These are phyloP conservation scores for Hericium erinaceus DNA, from an alignment of 768 basidiomycete species.

Conservation along the genomic window DNA sequence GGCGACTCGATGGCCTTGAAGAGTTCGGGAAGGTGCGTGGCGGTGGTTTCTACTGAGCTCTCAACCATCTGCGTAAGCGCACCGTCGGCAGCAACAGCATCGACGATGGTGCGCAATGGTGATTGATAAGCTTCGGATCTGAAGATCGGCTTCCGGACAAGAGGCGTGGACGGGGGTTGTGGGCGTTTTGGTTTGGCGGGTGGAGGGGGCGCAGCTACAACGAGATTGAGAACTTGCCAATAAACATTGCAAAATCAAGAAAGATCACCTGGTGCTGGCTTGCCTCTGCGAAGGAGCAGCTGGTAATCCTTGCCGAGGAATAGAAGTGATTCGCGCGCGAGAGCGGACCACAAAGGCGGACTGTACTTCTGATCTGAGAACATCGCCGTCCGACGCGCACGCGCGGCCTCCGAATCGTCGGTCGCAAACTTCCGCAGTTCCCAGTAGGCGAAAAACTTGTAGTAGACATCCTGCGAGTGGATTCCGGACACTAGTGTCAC, in stretches of 20 bases:
- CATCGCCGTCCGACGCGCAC: slow-evolving; percentile 40
- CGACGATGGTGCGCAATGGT: slow-evolving; percentile 43
- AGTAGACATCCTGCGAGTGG: slow-evolving; percentile 39
- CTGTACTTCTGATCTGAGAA: slow-evolving; percentile 63
- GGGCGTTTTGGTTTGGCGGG: slow-evolving; percentile 26
- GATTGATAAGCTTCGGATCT: slow-evolving; percentile 31
- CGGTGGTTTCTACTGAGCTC: slow-evolving; percentile 39
- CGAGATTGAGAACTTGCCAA: slow-evolving; percentile 10
- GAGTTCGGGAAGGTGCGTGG: slow-evolving; percentile 39
- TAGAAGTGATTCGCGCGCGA: slow-evolving; percentile 50
- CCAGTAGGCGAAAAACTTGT: slow-evolving; percentile 56
- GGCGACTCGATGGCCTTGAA: slow-evolving; percentile 22
- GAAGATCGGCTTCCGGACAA: slow-evolving; percentile 35
- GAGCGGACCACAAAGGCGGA: slow-evolving; percentile 53
- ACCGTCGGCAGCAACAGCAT: slow-evolving; percentile 51
- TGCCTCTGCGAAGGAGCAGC: slow-evolving; percentile 50
- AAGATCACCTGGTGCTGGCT: slow-evolving; percentile 18
- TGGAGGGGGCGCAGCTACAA: slow-evolving; percentile 21
- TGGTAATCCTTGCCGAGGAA: slow-evolving; percentile 65
- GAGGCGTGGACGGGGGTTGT: slow-evolving; percentile 28
- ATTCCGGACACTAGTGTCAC: slow-evolving; percentile 56
- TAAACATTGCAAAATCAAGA: neutral
- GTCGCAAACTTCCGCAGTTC: slow-evolving; percentile 48
- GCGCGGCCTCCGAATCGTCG: slow-evolving; percentile 31
- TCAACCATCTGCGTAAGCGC: slow-evolving; percentile 30